phyloP scores from a whole-genome alignment of 1,284 basidiomycete genomes.

The Flammula alnicola region DNA sequence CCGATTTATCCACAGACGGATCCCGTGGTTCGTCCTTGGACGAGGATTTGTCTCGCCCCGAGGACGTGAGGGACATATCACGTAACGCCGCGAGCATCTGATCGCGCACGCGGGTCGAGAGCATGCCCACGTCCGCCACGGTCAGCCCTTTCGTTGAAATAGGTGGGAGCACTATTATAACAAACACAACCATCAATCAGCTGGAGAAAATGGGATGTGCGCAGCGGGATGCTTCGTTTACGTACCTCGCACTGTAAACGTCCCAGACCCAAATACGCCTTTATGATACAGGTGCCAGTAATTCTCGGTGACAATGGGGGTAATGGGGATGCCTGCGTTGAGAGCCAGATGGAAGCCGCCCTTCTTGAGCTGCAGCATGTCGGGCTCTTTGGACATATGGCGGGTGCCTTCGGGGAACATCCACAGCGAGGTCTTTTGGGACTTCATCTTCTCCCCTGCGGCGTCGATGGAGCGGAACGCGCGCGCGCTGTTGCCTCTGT shows the following conservation, averaged over 20 bases:
- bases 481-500: constrained; percentile 81
- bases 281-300: constrained; percentile 87
- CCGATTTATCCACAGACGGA: no score
- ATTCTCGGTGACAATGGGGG: constrained; percentile 94
- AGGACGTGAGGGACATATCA: constrained; percentile 64
- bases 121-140: constrained; percentile 63
- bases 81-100: constrained; percentile 74
- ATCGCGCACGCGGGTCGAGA: constrained; percentile 67
- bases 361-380: constrained; percentile 93
- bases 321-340: constrained; percentile 86
- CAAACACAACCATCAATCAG: not conserved
- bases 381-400: constrained; percentile 65
- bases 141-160: constrained; percentile 74
- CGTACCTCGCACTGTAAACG: constrained; percentile 83
- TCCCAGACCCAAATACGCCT: constrained; percentile 79
- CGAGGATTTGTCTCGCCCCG: not conserved
- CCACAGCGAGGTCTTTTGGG: constrained; percentile 78
- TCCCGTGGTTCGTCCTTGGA: no score
- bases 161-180: constrained; percentile 72
- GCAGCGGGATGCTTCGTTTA: no score
- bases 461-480: constrained; percentile 80
- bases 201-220: not conserved
- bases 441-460: constrained; percentile 86
- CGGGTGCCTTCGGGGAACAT: constrained; percentile 95
- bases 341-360: constrained; percentile 97